Evolutionary conservation across 2,329 filamentous ascomycete species (phyloP).

Genomic region (Alternaria consortialis): DNA sequence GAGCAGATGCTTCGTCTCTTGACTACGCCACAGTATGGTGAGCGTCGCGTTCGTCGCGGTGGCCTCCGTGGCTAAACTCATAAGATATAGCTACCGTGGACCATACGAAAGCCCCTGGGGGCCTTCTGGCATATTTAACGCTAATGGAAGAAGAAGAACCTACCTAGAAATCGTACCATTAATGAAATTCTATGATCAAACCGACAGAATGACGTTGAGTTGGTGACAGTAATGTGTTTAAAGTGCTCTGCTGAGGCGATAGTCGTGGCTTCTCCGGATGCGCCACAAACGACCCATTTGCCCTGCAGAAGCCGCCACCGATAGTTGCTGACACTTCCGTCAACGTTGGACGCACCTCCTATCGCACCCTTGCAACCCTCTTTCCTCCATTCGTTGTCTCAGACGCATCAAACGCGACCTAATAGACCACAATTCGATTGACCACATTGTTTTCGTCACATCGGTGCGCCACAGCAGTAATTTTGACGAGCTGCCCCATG

Average conservation of each 20-base stretch:
- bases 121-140: background rate
- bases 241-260: background rate
- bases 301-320: background rate
- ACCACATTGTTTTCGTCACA: constrained; percentile 1
- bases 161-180: background rate
- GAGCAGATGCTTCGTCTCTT: constrained; percentile 43
- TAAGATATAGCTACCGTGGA: background rate
- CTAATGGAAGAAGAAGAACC: background rate
- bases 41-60: constrained; percentile 22
- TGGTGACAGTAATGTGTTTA: background rate
- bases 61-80: constrained; percentile 1
- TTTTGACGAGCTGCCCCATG: constrained; percentile 27
- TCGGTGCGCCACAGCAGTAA: background rate
- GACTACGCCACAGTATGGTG: constrained; percentile 23
- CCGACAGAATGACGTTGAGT: background rate
- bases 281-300: background rate
- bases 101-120: background rate
- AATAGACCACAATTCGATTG: background rate
- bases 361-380: background rate
- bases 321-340: background rate
- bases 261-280: background rate
- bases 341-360: background rate
- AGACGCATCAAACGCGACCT: background rate
- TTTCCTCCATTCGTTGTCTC: background rate
- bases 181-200: background rate